These are phyloP conservation scores for Beauveria scarabaeidicola DNA, from an alignment of 2,329 filamentous ascomycete genomes.

Conservation along the genomic window DNA sequence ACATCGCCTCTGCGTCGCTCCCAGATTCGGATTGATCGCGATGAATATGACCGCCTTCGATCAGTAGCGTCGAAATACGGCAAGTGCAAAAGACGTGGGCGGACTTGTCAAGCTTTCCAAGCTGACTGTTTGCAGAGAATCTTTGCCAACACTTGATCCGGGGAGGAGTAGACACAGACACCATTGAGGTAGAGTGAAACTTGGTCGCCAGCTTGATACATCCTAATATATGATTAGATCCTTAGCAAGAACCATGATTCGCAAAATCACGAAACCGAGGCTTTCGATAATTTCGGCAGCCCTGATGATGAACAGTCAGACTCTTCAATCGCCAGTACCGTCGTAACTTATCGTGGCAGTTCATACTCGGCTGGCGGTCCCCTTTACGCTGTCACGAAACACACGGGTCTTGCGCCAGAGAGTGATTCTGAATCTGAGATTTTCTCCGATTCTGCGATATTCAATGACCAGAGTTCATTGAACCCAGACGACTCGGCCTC, in stretches of 20 bases:
- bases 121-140: conserved; percentile 24
- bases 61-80: conserved; percentile 7
- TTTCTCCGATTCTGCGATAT: neutral
- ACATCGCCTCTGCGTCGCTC: neutral
- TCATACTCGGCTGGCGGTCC: neutral
- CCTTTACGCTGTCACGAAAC: neutral
- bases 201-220: neutral
- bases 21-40: conserved; percentile 4
- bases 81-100: neutral
- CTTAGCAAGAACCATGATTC: neutral
- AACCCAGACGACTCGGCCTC: neutral
- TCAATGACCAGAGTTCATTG: neutral
- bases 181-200: conserved; percentile 33
- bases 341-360: conserved; percentile 1
- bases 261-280: neutral
- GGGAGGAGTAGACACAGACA: conserved; percentile 39
- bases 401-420: neutral
- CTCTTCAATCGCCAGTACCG: neutral
- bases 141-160: conserved; percentile 39
- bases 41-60: conserved; percentile 7
- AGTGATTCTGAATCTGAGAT: conserved; percentile 1
- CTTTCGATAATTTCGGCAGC: neutral
- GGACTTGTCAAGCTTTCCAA: neutral
- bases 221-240: conserved; percentile 9
- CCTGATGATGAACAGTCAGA: neutral